Percentiles rank a stretch among this genome's conserved stretches.
Conservation (phyloP, 495 filamentous ascomycete genomes). For the Penicillium herquei region DNA sequence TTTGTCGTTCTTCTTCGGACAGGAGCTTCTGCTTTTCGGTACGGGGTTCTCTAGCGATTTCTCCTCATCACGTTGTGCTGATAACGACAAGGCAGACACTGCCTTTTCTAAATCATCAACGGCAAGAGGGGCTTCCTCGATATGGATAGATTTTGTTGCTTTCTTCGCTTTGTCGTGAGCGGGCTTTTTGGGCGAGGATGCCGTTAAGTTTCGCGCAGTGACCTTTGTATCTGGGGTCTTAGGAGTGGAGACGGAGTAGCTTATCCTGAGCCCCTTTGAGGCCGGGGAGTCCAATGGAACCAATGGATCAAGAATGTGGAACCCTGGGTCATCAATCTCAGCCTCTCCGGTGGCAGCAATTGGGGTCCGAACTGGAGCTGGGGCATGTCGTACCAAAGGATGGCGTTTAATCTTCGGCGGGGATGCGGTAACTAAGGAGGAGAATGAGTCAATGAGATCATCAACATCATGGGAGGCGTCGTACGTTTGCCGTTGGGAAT, state of each 20-base stretch:
- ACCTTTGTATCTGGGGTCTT: background rate
- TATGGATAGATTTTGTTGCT: background rate
- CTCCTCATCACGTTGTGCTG: constrained; percentile 3
- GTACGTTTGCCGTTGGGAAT: constrained; percentile 7
- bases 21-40: background rate
- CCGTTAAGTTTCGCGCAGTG: background rate
- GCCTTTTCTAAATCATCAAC: constrained; percentile 22
- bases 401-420: constrained; percentile 25
- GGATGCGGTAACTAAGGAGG: constrained; percentile 23
- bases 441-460: constrained; percentile 28
- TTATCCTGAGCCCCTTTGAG: constrained; percentile 15
- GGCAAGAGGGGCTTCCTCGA: background rate
- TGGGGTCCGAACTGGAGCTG: constrained; percentile 9
- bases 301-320: constrained; percentile 5
- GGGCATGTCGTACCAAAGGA: constrained; percentile 16
- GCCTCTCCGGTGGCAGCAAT: constrained; percentile 7
- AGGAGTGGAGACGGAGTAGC: constrained; percentile 17
- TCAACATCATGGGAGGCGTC: constrained; percentile 22
- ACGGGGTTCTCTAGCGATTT: background rate
- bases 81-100: constrained; percentile 18
- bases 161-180: constrained; percentile 1
- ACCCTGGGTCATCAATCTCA: constrained; percentile 16
- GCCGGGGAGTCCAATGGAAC: background rate
- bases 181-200: constrained; percentile 5
- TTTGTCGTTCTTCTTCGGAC: background rate